Percentiles rank a stretch among this genome's conserved stretches.
Conservation (phyloP, 192 early-diverging fungal species). For the Backusella parvicylindrica region DNA sequence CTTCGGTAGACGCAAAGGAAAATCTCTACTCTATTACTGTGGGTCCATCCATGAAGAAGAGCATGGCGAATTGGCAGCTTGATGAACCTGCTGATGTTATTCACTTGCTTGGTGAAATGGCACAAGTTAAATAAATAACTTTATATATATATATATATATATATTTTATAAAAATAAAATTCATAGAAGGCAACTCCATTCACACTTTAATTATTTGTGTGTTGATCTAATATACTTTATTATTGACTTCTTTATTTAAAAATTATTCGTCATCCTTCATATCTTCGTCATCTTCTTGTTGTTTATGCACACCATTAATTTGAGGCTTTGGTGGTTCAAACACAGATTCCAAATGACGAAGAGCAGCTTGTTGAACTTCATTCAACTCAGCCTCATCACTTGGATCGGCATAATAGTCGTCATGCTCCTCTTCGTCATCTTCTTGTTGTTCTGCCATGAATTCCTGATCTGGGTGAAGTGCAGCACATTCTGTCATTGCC, state of each 20-base stretch:
- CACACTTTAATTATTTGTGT: not conserved
- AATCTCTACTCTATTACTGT: constrained; percentile 77
- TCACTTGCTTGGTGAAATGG: constrained; percentile 11
- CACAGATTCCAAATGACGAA: constrained; percentile 31
- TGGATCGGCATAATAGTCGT: constrained; percentile 23
- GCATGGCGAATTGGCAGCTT: constrained; percentile 85
- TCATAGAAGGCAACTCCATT: not conserved
- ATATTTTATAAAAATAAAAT: not conserved
- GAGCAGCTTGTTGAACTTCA: constrained; percentile 38
- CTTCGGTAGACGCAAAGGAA: not conserved
- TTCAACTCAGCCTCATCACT: constrained; percentile 37
- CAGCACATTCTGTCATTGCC: constrained; percentile 62
- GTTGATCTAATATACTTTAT: no score
- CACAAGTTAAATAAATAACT: not conserved
- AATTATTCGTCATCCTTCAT: not conserved
- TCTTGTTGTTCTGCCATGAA: constrained; percentile 40
- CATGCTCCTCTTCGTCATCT: constrained; percentile 36
- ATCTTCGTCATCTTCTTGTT: not conserved
- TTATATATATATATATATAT: not conserved
- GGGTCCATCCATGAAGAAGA: constrained; percentile 87
- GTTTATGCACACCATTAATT: constrained; percentile 1
- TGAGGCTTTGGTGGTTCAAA: constrained; percentile 15
- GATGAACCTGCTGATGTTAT: constrained; percentile 62
- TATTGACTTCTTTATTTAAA: not conserved
- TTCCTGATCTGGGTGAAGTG: constrained; percentile 64